Conservation (phyloP, 257 asterid genomes). For the Solanum pennellii region DNA sequence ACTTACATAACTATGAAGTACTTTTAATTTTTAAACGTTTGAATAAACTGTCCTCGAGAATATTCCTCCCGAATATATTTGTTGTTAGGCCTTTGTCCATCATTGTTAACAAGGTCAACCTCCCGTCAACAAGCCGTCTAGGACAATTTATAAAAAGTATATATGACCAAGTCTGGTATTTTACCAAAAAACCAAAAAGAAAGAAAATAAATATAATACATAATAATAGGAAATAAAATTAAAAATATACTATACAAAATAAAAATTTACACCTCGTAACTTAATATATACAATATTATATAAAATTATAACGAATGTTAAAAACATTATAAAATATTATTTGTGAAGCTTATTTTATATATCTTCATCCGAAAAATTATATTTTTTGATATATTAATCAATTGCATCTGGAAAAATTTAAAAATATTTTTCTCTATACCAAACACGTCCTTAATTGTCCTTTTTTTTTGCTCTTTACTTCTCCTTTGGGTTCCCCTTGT, state of each 20-base stretch:
- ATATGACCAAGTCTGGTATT: background rate
- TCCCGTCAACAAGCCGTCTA: background rate
- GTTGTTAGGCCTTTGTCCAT: background rate
- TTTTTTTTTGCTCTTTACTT: background rate
- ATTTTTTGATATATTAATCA: accelerated
- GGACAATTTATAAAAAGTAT: background rate
- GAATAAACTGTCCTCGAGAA: background rate
- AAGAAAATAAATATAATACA: background rate
- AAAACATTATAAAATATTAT: no score
- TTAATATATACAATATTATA: background rate
- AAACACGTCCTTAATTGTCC: background rate
- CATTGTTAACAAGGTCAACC: background rate
- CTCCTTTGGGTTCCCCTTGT: background rate
- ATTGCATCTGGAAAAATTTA: background rate
- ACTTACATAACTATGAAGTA: no score
- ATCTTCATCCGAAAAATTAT: background rate
- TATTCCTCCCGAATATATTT: background rate
- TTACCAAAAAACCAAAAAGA: background rate
- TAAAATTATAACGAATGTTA: background rate
- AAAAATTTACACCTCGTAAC: background rate
- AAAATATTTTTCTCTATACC: background rate
- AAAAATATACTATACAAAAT: background rate
- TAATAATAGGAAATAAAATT: background rate
- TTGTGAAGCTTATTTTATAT: accelerated
- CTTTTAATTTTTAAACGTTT: no score